Evolutionary conservation across 1,139 yeast genomes (phyloP), one percentile per base, ranked within the genome.

Genomic region (Pneumocystis murina): DNA sequence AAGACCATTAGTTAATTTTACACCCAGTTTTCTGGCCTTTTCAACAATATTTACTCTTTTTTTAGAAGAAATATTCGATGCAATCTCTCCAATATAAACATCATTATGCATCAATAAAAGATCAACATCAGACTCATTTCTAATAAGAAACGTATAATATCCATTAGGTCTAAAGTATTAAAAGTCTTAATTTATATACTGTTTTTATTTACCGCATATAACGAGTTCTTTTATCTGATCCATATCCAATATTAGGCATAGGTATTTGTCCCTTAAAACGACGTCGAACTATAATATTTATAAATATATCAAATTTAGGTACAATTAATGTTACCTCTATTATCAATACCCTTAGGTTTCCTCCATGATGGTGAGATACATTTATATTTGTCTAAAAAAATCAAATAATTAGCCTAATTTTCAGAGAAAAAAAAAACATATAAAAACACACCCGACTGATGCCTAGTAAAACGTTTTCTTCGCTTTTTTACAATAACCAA

Each of bases 291-390:
- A 14, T 16, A 48, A 5, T 8, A 2, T 12, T 12, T 2, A 48
- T 48, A 10, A 48, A 4, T 4, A 48, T 12, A 48, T 24, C 4
- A 12, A 16, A 48, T 5, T 1, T 17, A 41, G 1, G 8, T 17
- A 20, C 4, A 6, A 20, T 10, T 2, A 48, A 24, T 24, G 24
- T 48, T 24, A 48, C 55, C 55, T 83, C 91, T 86, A 75, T 97
- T 91, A 85, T 94, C 99, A 78, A 94, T 94, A 92, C 99, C 99
- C 89, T 91, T 92, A 84, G 94, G 98, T 84, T 92, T 92, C 89
- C 99, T 92, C 98, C 98, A 94, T 85, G 86, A 86, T 82, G 89
- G 55, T 48, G 55, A 12, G 28, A 48, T 48, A 48, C 55, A 48
- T 48, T 48, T 48, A 24, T 48, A 48, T 48, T 30, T 28, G 10